Evolutionary conservation across 2,329 filamentous ascomycete species (phyloP).

Genomic region (Pseudogymnoascus sp.): DNA sequence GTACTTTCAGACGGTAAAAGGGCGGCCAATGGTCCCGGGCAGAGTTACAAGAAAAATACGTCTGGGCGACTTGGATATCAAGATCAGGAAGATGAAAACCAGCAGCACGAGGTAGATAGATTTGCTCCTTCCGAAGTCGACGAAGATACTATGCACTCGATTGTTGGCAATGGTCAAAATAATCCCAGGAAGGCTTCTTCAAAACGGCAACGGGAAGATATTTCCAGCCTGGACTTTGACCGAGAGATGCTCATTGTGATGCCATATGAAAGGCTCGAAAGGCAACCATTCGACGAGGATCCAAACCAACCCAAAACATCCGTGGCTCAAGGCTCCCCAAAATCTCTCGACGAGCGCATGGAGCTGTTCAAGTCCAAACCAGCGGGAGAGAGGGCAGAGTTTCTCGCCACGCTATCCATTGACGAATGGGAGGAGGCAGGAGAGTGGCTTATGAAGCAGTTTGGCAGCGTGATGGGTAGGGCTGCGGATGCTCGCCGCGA

Average conservation of each 20-base stretch:
- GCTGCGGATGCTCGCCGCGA: constrained; percentile 20
- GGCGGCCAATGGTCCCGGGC: background rate
- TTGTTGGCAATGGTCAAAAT: background rate
- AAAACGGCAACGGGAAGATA: background rate
- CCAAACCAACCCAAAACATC: background rate
- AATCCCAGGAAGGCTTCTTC: background rate
- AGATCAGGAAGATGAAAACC: background rate
- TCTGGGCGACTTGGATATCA: background rate
- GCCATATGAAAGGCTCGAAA: background rate
- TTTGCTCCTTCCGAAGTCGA: background rate
- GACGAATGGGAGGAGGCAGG: constrained; percentile 27
- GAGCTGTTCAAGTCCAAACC: constrained; percentile 11
- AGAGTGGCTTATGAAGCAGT: constrained; percentile 24
- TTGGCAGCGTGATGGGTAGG: constrained; percentile 18
- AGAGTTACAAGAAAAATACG: background rate
- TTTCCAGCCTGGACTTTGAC: background rate
- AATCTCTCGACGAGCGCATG: constrained; percentile 16
- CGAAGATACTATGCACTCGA: background rate
- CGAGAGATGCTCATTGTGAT: background rate
- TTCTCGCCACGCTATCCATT: constrained; percentile 20
- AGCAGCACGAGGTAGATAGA: background rate
- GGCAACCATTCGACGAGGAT: background rate
- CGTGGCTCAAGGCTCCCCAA: background rate
- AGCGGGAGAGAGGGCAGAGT: constrained; percentile 9
- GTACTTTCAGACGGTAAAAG: background rate